phyloP scores from a whole-genome alignment of 208 protist genomes.

The Leishmania turanica region DNA sequence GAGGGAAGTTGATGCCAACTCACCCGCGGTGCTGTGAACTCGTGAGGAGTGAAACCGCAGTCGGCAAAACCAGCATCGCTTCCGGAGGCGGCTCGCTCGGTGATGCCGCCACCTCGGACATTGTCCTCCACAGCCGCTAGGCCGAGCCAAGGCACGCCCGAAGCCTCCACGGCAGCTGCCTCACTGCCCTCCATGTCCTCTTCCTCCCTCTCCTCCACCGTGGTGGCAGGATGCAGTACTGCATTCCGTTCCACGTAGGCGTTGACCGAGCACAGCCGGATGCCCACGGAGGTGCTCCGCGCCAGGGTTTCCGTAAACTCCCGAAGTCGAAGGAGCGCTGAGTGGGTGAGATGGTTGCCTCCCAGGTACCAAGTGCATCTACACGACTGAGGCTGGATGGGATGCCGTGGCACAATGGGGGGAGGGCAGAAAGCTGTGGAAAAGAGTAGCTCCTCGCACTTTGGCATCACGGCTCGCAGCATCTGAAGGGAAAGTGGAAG shows the following conservation, averaged over 20 bases:
- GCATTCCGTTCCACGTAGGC: slow-evolving; percentile 34
- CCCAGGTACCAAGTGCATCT: slow-evolving; percentile 18
- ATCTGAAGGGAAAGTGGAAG: background rate
- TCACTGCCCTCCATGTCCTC: background rate
- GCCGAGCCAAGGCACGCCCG: background rate
- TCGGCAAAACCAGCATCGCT: background rate
- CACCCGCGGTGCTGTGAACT: background rate
- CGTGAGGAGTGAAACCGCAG: background rate
- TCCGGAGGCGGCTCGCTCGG: background rate
- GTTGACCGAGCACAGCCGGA: background rate
- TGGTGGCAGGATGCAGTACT: slow-evolving; percentile 1
- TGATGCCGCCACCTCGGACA: background rate
- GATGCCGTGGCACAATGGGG: background rate
- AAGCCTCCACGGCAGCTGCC: too few relatives aligned
- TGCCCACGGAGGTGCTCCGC: background rate
- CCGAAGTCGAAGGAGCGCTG: slow-evolving; percentile 13
- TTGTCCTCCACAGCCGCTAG: background rate
- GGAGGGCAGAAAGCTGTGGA: background rate
- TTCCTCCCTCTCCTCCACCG: background rate
- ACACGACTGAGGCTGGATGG: too few relatives aligned
- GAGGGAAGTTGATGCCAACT: slow-evolving; percentile 5
- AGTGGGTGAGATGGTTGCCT: slow-evolving; percentile 12
- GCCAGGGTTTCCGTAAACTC: background rate
- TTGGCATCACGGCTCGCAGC: background rate
- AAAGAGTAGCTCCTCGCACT: background rate